phyloP scores from a whole-genome alignment of 352 stramenopile genomes.

The Lagenidium sp. region DNA sequence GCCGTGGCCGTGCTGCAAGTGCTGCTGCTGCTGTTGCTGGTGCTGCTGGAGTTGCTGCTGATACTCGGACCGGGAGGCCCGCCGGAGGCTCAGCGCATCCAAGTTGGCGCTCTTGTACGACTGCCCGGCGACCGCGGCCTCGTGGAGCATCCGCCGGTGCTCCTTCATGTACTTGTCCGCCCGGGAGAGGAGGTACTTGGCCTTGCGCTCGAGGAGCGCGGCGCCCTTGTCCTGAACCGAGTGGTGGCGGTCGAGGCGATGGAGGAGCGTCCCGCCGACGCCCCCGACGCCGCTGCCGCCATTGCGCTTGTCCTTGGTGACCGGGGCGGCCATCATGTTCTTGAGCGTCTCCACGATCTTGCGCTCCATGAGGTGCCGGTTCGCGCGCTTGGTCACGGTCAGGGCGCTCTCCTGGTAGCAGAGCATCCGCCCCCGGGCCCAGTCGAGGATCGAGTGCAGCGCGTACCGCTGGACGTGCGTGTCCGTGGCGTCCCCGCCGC shows the following conservation, averaged over 20 bases:
- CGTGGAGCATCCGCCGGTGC: not conserved
- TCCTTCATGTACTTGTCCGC: constrained; percentile 28
- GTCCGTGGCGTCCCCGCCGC: constrained; percentile 12
- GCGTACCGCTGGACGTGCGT: constrained; percentile 43
- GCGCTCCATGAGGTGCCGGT: constrained; percentile 16
- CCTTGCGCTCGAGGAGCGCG: constrained; percentile 47
- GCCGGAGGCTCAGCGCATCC: not conserved
- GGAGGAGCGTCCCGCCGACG: too few relatives aligned
- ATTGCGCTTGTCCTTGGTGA: too few relatives aligned
- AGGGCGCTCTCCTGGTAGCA: constrained; percentile 31
- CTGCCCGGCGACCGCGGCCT: not conserved
- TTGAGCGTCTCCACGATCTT: constrained; percentile 20
- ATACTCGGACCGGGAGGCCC: too few relatives aligned
- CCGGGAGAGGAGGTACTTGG: constrained; percentile 41
- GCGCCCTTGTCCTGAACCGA: too few relatives aligned
- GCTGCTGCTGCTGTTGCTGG: not conserved
- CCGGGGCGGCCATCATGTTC: constrained; percentile 14
- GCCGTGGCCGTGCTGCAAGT: too few relatives aligned
- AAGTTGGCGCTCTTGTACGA: constrained; percentile 4
- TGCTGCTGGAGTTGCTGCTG: too few relatives aligned
- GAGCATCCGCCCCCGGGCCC: constrained; percentile 29
- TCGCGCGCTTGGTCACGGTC: constrained; percentile 31
- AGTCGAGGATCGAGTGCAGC: constrained; percentile 44
- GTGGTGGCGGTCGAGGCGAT: too few relatives aligned
- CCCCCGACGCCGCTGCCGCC: too few relatives aligned